Percentiles rank a stretch among this genome's conserved stretches.
These are phyloP conservation scores for Colletotrichum simmondsii DNA, from an alignment of 2,329 filamentous ascomycete species.

Conservation along the genomic window DNA sequence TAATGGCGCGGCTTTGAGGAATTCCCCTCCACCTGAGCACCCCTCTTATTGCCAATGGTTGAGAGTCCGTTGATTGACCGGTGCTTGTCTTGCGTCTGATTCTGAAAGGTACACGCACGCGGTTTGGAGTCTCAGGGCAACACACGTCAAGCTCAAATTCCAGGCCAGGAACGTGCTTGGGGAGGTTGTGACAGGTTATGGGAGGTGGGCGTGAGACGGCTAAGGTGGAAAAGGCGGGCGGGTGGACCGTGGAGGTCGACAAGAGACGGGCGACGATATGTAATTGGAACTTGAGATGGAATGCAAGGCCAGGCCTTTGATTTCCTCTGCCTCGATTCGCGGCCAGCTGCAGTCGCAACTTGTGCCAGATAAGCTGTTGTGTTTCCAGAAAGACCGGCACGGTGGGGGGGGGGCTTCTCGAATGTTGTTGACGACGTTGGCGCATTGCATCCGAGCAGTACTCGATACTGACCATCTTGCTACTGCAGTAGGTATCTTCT, in stretches of 20 bases:
- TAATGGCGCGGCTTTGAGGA: slow-evolving; percentile 27
- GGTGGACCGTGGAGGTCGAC: too few species aligned
- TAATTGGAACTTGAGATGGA: background rate
- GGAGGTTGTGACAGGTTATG: background rate
- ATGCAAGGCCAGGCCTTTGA: slow-evolving; percentile 10
- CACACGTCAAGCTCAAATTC: background rate
- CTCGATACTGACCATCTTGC: background rate
- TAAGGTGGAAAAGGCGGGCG: background rate
- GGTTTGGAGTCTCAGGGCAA: background rate
- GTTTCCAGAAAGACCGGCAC: slow-evolving; percentile 9
- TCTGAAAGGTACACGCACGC: background rate
- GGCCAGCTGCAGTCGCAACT: background rate
- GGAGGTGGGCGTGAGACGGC: background rate
- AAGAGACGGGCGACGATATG: too few species aligned
- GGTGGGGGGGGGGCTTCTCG: background rate
- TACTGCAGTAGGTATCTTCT: background rate
- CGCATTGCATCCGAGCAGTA: background rate
- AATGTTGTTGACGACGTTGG: slow-evolving; percentile 5
- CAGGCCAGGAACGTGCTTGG: background rate
- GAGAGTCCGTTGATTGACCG: background rate
- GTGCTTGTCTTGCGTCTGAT: background rate
- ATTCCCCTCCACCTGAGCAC: background rate
- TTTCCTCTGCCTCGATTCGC: background rate
- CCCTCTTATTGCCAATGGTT: slow-evolving; percentile 1
- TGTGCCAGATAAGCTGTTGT: background rate